Evolutionary conservation across 192 early-diverging fungal genomes (phyloP), one percentile per base, ranked within the genome.

Genomic region (Backusella tarrabulga): DNA sequence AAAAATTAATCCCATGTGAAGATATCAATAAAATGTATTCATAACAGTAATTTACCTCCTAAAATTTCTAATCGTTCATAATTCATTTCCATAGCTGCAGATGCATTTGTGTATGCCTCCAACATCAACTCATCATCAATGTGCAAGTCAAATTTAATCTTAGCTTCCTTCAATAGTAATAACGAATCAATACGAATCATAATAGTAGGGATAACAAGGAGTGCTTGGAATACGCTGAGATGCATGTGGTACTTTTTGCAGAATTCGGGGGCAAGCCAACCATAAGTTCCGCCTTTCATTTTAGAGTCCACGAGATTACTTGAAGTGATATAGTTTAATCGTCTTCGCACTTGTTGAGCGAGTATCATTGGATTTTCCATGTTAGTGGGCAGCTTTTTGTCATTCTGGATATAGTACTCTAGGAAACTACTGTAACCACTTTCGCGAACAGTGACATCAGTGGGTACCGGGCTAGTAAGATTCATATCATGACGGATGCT

Each of bases 21-120:
- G 32, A 32, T 32, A 32, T 32, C 1, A 0, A 17, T 19, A 17
- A 60, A 60, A 29, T 9, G 8, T 4, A 1, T 60, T 60, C 1
- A 26, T 6, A 7, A 29, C 21, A 23, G 0, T 23, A 14, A 4
- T 69, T 69, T 38, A 69, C 68, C 96, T 3, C 97, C 97, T 12
- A 97, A 84, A 6, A 92, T 90, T 84, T 98, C 96, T 0, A 96
- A 81, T 0, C 97, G 92, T 83, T 98, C 94, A 79, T 98, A 97
- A 75, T 93, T 89, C 68, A 85, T 85, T 26, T 87, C 87, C 72
- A 88, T 82, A 72, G 79, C 87, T 1, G 95, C 85, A 6, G 90
- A 89, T 19, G 93, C 85, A 0, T 94, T 83, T 1, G 95, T 95
- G 54, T 95, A 87, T 8, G 96, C 97, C 63, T 85, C 78, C 17